Evolutionary conservation across 1,284 basidiomycete genomes (phyloP).

Genomic region (Rhodofomes roseus): DNA sequence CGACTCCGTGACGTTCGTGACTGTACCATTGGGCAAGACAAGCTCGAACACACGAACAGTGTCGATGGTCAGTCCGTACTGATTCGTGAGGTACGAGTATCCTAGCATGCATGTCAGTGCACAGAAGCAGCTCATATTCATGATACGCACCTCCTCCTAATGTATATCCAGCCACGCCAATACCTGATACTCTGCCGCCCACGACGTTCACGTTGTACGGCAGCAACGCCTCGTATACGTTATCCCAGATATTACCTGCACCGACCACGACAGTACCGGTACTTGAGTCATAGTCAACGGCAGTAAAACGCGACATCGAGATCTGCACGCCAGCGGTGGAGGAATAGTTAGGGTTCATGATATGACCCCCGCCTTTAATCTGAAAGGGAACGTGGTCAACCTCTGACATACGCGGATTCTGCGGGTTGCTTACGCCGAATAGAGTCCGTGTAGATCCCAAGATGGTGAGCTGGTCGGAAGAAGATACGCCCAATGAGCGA

Average conservation of each 20-base stretch:
- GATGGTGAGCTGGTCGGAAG: slow-evolving; percentile 36
- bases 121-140: background rate
- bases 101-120: slow-evolving; percentile 17
- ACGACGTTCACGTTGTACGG: slow-evolving; percentile 38
- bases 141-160: slow-evolving; percentile 38
- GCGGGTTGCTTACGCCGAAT: slow-evolving; percentile 31
- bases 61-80: slow-evolving; percentile 42
- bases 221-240: slow-evolving; percentile 39
- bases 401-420: background rate
- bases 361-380: slow-evolving; percentile 49
- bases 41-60: slow-evolving; percentile 37
- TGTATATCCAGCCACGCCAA: slow-evolving; percentile 41
- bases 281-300: slow-evolving; percentile 31
- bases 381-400: slow-evolving; percentile 12
- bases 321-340: slow-evolving; percentile 55
- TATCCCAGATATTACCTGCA: slow-evolving; percentile 45
- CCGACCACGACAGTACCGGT: slow-evolving; percentile 38
- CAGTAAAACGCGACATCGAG: slow-evolving; percentile 39
- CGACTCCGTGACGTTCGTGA: slow-evolving; percentile 24
- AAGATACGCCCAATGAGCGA: background rate
- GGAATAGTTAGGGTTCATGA: slow-evolving; percentile 44
- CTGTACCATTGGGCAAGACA: slow-evolving; percentile 39
- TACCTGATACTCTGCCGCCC: slow-evolving; percentile 39
- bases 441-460: slow-evolving; percentile 34
- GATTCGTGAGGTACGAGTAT: slow-evolving; percentile 40